Percentiles rank a stretch among this genome's conserved stretches.
phyloP scores from a whole-genome alignment of 139 green algal genomes.

The Mesotaenium endlicherianum region DNA sequence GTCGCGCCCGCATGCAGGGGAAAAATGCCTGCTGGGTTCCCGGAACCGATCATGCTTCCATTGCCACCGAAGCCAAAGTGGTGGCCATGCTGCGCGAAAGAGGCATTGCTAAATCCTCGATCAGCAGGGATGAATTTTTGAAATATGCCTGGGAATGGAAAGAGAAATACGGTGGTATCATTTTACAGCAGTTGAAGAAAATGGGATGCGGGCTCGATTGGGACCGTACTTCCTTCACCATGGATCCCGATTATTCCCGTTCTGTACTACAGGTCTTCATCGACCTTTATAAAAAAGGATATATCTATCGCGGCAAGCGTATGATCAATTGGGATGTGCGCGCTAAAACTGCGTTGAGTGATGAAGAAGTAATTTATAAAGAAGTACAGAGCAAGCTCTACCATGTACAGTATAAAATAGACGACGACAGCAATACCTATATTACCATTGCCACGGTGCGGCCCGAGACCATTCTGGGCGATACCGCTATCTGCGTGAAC shows the following conservation, averaged over 20 bases:
- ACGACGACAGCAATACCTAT: conserved; percentile 65
- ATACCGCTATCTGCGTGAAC: conserved; percentile 92
- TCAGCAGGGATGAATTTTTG: conserved; percentile 84
- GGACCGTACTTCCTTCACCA: conserved; percentile 83
- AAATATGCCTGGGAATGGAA: conserved; percentile 74
- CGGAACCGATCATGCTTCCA: too few relatives aligned
- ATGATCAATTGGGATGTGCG: conserved; percentile 94
- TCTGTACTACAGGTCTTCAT: conserved; percentile 74
- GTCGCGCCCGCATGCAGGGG: too few relatives aligned
- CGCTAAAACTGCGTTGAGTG: conserved; percentile 86
- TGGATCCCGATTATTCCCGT: conserved; percentile 81
- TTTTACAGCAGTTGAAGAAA: conserved; percentile 80
- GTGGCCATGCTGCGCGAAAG: too few relatives aligned
- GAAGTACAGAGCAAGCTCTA: conserved; percentile 94
- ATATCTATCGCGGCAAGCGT: conserved; percentile 92
- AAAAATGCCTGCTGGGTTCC: too few relatives aligned
- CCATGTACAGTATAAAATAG: conserved; percentile 87
- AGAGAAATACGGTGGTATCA: conserved; percentile 80
- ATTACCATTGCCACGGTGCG: conserved; percentile 61
- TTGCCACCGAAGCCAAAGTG: too few relatives aligned
- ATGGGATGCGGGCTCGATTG: conserved; percentile 89
- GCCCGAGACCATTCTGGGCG: conserved; percentile 93
- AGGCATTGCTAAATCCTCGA: too few relatives aligned
- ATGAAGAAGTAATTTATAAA: conserved; percentile 86
- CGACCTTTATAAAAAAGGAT: conserved; percentile 72